These are phyloP conservation scores for Pistacia integerrima DNA, from an alignment of 345 rosid species.

Conservation along the genomic window DNA sequence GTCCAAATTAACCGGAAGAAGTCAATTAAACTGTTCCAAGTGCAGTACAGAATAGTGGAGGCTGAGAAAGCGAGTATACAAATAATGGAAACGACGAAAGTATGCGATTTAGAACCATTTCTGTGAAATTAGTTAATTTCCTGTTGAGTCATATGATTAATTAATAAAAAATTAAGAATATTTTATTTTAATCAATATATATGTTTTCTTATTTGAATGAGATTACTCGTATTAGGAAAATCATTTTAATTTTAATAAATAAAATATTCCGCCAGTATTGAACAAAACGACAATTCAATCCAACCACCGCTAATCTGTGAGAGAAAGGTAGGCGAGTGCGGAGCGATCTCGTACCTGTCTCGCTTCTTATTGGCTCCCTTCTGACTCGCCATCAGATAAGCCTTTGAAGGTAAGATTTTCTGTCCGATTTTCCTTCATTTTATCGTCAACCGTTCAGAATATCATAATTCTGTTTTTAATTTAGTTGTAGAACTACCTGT, in stretches of 20 bases:
- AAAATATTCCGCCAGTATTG: no score
- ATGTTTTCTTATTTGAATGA: no score
- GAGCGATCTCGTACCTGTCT: background rate
- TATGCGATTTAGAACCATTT: background rate
- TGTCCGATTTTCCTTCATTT: background rate
- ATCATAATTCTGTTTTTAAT: background rate
- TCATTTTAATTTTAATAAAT: no score
- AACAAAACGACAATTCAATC: background rate
- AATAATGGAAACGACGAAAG: background rate
- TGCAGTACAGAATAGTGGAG: background rate
- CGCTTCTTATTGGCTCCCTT: slow-evolving; percentile 6
- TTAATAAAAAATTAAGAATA: no score
- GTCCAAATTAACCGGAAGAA: no score
- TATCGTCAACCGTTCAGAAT: background rate
- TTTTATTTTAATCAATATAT: no score
- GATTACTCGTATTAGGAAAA: no score
- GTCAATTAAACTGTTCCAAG: no score
- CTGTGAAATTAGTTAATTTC: no score
- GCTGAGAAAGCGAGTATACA: background rate
- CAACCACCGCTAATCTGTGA: background rate
- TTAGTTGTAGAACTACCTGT: background rate
- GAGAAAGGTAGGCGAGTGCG: background rate
- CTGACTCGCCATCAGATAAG: slow-evolving; percentile 16
- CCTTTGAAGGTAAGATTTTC: slow-evolving; percentile 14
- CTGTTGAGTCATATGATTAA: no score